Evolutionary conservation across 257 asterid genomes (phyloP), one percentile per base, ranked within the genome.

Genomic region (Salvia rosmarinus): DNA sequence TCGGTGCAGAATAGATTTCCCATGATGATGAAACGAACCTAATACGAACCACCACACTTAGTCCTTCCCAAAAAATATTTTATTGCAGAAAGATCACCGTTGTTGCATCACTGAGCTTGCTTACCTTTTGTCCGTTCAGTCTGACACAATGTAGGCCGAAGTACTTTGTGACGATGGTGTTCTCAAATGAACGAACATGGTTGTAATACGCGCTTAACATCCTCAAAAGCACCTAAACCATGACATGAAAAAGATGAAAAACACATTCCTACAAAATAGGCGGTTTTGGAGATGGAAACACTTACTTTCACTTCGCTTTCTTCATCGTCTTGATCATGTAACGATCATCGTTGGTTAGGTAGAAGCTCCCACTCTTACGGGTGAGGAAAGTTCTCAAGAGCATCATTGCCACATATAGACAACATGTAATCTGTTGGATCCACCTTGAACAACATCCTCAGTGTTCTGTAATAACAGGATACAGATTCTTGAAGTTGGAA

Each of bases 301-400:
- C 89, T 86, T 71, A 93, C 98, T 76, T 93, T 93, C 35, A 86
- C 91, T 90, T 93, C 98, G 98, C 95, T 78, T 93, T 93, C 81
- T 93, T 93, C 97, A 93, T 93, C 2, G 98, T 90, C 86, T 90
- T 93, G 59, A 90, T 93, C 98, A 93, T 93, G 80, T 93, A 93
- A n/a, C 97, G 92, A 72, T 93, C 98, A 30, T 90, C 98, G 37
- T 89, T 87, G 4, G 98, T 94, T 76, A 90, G 72, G 88, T 94
- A 94, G 61, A 93, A 93, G 80, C 98, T 93, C 50, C 98, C 98
- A 58, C 98, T 93, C 52, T 93, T 91, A 20, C 97, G 0, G 98
- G 98, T 3, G 97, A 91, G 35, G 96, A 91, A 42, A 94, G 95
- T 64, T 94, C 99, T 17, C 97, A 73, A 94, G 80, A 16, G 99